Base-by-base conservation (phyloP, 176 grass and related monocot species). In the Elaeis guineensis region DNA sequence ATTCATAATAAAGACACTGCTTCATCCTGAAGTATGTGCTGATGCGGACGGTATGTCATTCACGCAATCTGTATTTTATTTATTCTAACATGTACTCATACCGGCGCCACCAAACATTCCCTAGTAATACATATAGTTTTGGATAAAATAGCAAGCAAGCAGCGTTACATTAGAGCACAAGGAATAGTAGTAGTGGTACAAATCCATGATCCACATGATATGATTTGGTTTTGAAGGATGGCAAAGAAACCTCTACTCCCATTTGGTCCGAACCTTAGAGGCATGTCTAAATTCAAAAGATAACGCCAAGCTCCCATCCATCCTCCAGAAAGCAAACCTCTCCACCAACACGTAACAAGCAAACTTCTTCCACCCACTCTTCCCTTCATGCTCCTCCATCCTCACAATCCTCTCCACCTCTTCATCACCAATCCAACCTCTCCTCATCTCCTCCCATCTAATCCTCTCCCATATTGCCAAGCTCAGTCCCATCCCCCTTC, bases 381-480 rank as follows among this genome's bases (percentile, higher is more conserved):
- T 19, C 12, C 61, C 39, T 64, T 21, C 5, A 55, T 20, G 48
- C 25, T 5, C 24, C 22, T 11, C 39, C 19, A 20, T n/a, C 21
- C 23, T 51, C 19, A 39, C 56, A 19, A 23, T 26, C 57, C 53
- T 51, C 48, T 39, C 35, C 23, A 25, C 66, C 24, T 69, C 65
- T 0, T 69, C 63, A 53, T 75, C 76, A 48, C 11, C 63, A 4
- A 71, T 35, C 77, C 77, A 85, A 7, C 77, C 82, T 54, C 55
- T 61, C n/a, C 56, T 80, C 25, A 25, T 23, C 66, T 63, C 20
- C 68, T 80, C 82, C 66, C 56, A 72, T 8, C 6, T 23, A 57
- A 85, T 67, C 67, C 50, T 85, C 71, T 85, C 82, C 77, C 77
- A 80, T 55, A 80, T n/a, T 44, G 50, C 63, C 24, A 54, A 23